Conservation (phyloP, 2,329 filamentous ascomycete species). For the Phaeosphaeria sp. region DNA sequence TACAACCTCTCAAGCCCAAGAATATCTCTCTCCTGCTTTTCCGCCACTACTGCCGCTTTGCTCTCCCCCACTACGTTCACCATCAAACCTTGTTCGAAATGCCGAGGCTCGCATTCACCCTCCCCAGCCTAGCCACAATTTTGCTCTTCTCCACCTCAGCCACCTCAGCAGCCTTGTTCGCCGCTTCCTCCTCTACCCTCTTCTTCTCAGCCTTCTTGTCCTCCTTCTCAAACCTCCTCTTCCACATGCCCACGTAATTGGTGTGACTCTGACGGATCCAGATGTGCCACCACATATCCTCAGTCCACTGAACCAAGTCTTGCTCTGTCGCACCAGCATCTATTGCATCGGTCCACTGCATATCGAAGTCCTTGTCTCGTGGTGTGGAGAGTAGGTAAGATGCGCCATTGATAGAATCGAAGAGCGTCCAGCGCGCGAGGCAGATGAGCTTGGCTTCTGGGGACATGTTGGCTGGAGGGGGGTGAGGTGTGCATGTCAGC, state of each 20-base stretch:
- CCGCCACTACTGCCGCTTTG: too few species aligned
- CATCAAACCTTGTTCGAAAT: slow-evolving; percentile 2
- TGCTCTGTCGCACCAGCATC: slow-evolving; percentile 18
- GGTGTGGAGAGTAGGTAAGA: slow-evolving; percentile 20
- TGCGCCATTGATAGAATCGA: slow-evolving; percentile 15
- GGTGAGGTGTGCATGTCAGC: slow-evolving; percentile 12
- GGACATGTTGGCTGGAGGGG: slow-evolving; percentile 28
- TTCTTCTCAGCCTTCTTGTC: slow-evolving; percentile 14
- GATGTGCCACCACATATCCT: slow-evolving; percentile 30
- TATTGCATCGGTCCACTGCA: slow-evolving; percentile 26
- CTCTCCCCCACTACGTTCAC: too few species aligned
- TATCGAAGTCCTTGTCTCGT: slow-evolving; percentile 28
- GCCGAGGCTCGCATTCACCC: slow-evolving; percentile 7
- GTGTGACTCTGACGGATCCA: slow-evolving; percentile 31
- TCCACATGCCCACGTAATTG: slow-evolving; percentile 36
- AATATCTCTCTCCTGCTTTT: too few species aligned
- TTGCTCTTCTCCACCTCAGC: slow-evolving; percentile 5
- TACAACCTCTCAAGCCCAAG: too few species aligned
- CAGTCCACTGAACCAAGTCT: slow-evolving; percentile 22
- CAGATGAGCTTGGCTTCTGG: slow-evolving; percentile 28
- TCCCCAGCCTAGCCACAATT: slow-evolving; percentile 9
- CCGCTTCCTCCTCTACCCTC: not conserved
- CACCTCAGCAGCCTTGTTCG: slow-evolving; percentile 8
- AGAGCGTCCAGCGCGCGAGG: slow-evolving; percentile 36
- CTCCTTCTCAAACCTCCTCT: slow-evolving; percentile 28